Conservation (phyloP, 2,329 filamentous ascomycete genomes). For the Amesomyces nigricolor region DNA sequence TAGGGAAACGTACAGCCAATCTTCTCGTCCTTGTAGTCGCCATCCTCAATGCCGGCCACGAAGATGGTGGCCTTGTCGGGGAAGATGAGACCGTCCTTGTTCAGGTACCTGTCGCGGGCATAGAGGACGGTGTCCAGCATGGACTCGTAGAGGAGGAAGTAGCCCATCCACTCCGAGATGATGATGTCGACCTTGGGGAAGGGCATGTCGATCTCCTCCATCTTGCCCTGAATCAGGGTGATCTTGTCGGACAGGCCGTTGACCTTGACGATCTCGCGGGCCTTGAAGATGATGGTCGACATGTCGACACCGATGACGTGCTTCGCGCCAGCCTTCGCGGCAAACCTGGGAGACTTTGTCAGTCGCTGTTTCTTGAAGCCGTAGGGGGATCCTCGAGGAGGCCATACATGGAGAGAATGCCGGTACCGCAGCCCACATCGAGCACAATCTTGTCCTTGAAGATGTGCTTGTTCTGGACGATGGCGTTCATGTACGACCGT, state of each 20-base stretch:
- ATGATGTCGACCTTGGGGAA: conserved; percentile 98
- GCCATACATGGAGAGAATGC: conserved; percentile 91
- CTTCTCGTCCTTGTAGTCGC: conserved; percentile 99
- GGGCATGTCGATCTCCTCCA: conserved; percentile 94
- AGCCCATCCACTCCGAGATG: conserved; percentile 99
- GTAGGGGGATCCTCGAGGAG: background rate
- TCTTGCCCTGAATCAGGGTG: conserved; percentile 96
- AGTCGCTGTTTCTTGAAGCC: background rate
- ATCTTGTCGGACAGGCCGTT: conserved; percentile 96
- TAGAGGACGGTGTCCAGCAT: conserved; percentile 99
- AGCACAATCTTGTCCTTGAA: conserved; percentile 91
- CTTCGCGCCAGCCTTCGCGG: conserved; percentile 90
- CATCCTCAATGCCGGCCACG: conserved; percentile 94
- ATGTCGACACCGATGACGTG: conserved; percentile 99
- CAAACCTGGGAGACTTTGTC: conserved; percentile 64
- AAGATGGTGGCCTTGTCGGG: conserved; percentile 98
- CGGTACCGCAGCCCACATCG: conserved; percentile 94
- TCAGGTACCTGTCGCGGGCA: conserved; percentile 86
- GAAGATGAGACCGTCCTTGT: conserved; percentile 86
- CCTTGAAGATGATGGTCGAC: conserved; percentile 99
- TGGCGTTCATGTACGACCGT: conserved; percentile 92
- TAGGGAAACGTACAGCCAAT: conserved; percentile 74
- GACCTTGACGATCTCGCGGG: conserved; percentile 82
- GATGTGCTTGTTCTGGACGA: conserved; percentile 92
- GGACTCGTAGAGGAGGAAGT: conserved; percentile 97